Conservation (phyloP, 306 rosid genomes). For the Begonia peltatifolia region DNA sequence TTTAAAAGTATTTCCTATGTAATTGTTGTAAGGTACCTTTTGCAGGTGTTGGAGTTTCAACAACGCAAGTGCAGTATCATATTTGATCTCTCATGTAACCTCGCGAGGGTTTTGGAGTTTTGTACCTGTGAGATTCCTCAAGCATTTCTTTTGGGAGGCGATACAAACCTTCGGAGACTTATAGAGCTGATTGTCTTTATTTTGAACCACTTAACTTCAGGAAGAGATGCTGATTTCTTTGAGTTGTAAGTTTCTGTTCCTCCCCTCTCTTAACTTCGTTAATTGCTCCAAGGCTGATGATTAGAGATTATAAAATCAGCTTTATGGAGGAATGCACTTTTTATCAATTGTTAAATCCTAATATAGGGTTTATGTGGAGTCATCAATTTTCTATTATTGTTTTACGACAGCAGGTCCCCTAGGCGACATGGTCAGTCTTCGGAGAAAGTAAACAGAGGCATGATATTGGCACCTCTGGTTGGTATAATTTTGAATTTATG, state of each 20-base stretch:
- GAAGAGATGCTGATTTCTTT: conserved; percentile 76
- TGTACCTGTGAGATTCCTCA: conserved; percentile 82
- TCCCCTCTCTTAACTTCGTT: too few species aligned
- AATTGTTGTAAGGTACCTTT: conserved; percentile 15
- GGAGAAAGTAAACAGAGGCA: conserved; percentile 80
- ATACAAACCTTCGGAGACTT: conserved; percentile 83
- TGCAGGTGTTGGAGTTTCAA: conserved; percentile 89
- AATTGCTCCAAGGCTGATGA: too few species aligned
- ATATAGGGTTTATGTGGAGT: too few species aligned
- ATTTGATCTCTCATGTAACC: conserved; percentile 96
- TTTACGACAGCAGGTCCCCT: conserved; percentile 38
- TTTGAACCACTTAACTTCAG: conserved; percentile 66
- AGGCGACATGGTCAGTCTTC: conserved; percentile 66
- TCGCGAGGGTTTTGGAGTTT: conserved; percentile 76
- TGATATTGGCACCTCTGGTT: conserved; percentile 86
- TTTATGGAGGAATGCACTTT: too few species aligned
- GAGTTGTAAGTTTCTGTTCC: conserved; percentile 53
- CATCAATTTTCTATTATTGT: too few species aligned
- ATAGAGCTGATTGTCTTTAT: conserved; percentile 84
- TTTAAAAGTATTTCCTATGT: too few species aligned
- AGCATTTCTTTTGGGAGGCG: conserved; percentile 70
- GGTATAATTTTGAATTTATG: conserved; percentile 79
- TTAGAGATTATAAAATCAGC: too few species aligned
- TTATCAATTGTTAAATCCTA: too few species aligned
- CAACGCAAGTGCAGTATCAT: conserved; percentile 86